Evolutionary conservation across 75 land plant species (phyloP), one percentile per base, ranked within the genome.

Genomic region (Cryptomeria japonica): DNA sequence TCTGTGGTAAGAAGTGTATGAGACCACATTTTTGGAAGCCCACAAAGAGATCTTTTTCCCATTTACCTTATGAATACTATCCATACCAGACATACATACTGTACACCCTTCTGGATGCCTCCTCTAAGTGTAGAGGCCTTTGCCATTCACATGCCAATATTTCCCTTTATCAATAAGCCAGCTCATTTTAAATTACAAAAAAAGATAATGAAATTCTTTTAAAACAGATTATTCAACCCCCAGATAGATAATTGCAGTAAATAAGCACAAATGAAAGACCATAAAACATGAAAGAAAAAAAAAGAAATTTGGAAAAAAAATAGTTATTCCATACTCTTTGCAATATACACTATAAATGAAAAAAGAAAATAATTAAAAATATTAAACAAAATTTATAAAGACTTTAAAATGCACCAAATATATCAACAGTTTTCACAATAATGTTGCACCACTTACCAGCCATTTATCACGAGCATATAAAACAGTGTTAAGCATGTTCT

Each of bases 401-500:
- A 41, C n/a, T 80, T 37, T 80, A n/a, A 86, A 34, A 86, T 39
- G 18, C 87, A 55, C 39, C 49, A 86, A 42, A 84, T 28, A 32
- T 34, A 22, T 73, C 85, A 1, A 7, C 5, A 88, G 46, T 28
- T 15, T 22, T 53, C 76, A 19, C 42, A n/a, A 75, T 15, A 46
- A 42, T 3, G 44, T 46, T 56, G 34, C 12, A 78, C 51, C 84
- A 91, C 99, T 93, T 94, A 97, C 99, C 87, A 98, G 97, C 99
- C 99, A 98, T 86, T 98, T 98, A 88, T 98, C 97, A 78, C 99
- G 99, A 18, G 99, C 99, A 95, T 97, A 95, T 1, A 98, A 89
- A 39, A 98, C 99, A 16, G 99, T 97, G 87, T 98, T 91, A 37
- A 98, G 86, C 99, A 98, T 98, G 84, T 98, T 98, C 88, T 98